Base-by-base conservation (phyloP, 1,139 yeast genomes). In the Lodderomyces theae region DNA sequence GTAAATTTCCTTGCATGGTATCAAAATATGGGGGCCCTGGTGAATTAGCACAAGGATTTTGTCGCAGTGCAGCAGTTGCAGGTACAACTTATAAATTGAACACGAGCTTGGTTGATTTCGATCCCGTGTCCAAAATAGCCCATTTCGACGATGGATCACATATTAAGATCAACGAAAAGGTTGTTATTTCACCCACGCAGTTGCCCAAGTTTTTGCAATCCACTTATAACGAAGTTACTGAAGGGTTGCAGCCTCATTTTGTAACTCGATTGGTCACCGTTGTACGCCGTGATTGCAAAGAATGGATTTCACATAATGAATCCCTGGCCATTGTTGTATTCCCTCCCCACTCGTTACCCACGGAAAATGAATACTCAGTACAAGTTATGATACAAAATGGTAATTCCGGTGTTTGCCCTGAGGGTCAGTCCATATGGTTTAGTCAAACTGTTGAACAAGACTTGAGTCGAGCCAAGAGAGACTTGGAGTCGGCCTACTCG, bases 61-160 rank as follows among this genome's bases (percentile, higher is more conserved):
- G 97, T 63, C 77, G 99, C 51, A 85, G 95, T 45, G 97, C 98
- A 4, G 98, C 99, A 11, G 98, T 92, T 47, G 97, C 95, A 23
- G 98, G 97, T 44, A 86, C 97, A 43, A 87, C 95, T 30, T 92
- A 90, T 64, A 89, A 89, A 63, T 72, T 92, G 43, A 80, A 83
- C 57, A 82, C 94, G 15, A 63, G 72, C 37, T 63, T 89, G 43
- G 66, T 68, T 7, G 79, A 79, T 36, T 85, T 72, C 60, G 92
- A 89, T 60, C 80, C 84, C 19, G 64, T 62, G 30, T 67, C 77
- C 35, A 82, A 84, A 56, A 66, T 79, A 26, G 96, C 95, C 6
- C 71, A 72, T 36, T 79, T 92, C 49, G 74, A 78, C 50, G 97
- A 90, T 58, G 94, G 95, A 25, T 77, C 89, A 12, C 67, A 72